These are phyloP conservation scores for Xylaria hypoxylon DNA, from an alignment of 2,329 filamentous ascomycete species.

Conservation along the genomic window DNA sequence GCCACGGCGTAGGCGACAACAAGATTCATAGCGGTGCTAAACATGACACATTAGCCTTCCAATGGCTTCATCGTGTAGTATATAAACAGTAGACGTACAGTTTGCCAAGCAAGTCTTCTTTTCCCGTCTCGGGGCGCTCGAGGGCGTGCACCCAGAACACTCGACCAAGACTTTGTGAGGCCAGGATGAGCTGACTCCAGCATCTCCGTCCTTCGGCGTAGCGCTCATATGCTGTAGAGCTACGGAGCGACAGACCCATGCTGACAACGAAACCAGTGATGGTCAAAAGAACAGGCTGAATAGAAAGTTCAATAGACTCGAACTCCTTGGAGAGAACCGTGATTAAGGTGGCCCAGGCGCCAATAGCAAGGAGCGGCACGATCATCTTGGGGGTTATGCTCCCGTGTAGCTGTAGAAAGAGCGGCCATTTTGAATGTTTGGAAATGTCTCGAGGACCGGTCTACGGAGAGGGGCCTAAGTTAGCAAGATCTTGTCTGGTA, in stretches of 20 bases:
- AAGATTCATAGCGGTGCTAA: constrained; percentile 76
- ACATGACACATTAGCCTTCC: constrained; percentile 13
- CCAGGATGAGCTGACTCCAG: constrained; percentile 71
- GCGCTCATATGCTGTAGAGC: constrained; percentile 82
- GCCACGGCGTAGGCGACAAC: constrained; percentile 81
- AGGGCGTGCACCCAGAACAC: constrained; percentile 83
- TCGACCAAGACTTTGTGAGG: constrained; percentile 76
- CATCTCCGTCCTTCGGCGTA: constrained; percentile 70
- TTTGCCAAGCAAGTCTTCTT: constrained; percentile 77
- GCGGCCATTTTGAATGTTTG: constrained; percentile 82
- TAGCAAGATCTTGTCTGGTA: constrained; percentile 7
- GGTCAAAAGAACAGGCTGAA: constrained; percentile 79
- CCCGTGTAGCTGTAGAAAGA: constrained; percentile 81
- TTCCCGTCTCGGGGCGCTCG: constrained; percentile 69
- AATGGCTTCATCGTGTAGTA: background rate
- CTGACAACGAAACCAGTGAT: constrained; percentile 88
- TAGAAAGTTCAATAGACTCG: constrained; percentile 58
- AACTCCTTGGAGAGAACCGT: constrained; percentile 65
- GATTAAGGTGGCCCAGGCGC: constrained; percentile 74
- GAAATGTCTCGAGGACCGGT: constrained; percentile 75
- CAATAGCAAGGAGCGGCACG: constrained; percentile 73
- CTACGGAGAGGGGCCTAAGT: constrained; percentile 43
- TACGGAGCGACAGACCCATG: constrained; percentile 81
- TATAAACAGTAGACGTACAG: constrained; percentile 54
- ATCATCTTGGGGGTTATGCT: constrained; percentile 80